These are phyloP conservation scores for Phytophthora syringae DNA, from an alignment of 352 stramenopile genomes.

Conservation along the genomic window DNA sequence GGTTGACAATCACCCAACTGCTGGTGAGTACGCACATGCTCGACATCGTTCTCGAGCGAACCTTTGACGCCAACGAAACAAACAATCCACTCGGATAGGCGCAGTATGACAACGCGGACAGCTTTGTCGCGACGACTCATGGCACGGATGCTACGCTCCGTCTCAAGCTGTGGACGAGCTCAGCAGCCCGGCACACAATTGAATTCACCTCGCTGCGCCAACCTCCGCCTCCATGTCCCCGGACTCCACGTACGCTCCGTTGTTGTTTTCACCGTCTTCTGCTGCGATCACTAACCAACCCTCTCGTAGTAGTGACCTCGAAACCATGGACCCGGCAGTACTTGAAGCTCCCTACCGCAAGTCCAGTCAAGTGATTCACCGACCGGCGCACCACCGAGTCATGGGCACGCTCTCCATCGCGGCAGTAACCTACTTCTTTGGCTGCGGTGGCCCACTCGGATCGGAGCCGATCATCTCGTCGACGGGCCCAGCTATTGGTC, in stretches of 20 bases:
- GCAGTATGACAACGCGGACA: not conserved
- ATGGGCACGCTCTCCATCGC: constrained; percentile 47
- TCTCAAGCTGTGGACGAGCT: constrained; percentile 8
- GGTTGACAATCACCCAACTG: not conserved
- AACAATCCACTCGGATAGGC: not conserved
- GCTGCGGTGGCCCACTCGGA: constrained; percentile 52
- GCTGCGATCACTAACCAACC: not conserved
- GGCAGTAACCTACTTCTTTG: constrained; percentile 60
- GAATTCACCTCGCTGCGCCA: constrained; percentile 6
- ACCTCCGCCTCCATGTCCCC: constrained; percentile 4
- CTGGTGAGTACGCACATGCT: not conserved
- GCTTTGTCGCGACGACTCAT: not conserved
- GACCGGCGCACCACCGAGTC: constrained; percentile 37
- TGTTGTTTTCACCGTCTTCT: not conserved
- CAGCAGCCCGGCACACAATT: constrained; percentile 12
- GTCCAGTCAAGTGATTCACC: constrained; percentile 9
- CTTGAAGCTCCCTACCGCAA: constrained; percentile 23
- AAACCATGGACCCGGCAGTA: constrained; percentile 17
- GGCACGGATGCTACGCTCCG: not conserved
- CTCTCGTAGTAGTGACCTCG: constrained; percentile 16
- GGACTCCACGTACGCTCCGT: constrained; percentile 6
- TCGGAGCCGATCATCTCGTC: constrained; percentile 65
- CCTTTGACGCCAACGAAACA: not conserved
- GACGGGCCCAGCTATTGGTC: constrained; percentile 57
- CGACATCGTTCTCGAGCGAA: not conserved